phyloP scores from a whole-genome alignment of 2,329 filamentous ascomycete species.

The Mariannaea elegans region DNA sequence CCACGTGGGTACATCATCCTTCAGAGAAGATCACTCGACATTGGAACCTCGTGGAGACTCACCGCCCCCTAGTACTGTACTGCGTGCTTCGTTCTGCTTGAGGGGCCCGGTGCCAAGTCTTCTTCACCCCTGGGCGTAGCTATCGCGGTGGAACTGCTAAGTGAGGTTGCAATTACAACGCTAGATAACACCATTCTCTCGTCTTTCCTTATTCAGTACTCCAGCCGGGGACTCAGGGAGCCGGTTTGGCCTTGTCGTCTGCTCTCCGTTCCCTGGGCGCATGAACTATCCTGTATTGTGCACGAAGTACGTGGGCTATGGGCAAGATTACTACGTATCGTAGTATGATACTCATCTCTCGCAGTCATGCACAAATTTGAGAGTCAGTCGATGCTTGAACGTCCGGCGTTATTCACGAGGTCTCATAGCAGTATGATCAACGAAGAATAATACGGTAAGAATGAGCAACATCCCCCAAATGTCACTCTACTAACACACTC shows the following conservation, averaged over 20 bases:
- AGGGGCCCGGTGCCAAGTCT: too few species aligned
- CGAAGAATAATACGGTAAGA: too few species aligned
- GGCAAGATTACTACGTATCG: not conserved
- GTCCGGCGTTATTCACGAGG: too few species aligned
- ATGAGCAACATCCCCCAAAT: too few species aligned
- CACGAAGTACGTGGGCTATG: not conserved
- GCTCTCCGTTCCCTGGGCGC: not conserved
- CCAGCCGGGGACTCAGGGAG: not conserved
- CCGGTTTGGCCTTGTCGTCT: not conserved
- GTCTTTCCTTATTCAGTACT: not conserved
- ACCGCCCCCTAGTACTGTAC: too few species aligned
- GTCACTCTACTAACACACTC: too few species aligned
- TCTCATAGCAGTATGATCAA: too few species aligned
- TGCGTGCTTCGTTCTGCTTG: too few species aligned
- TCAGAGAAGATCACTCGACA: not conserved
- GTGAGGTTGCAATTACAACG: slow-evolving; percentile 3
- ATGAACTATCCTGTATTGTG: not conserved
- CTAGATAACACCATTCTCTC: not conserved
- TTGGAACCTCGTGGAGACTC: not conserved
- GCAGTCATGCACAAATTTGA: too few species aligned
- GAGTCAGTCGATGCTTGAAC: too few species aligned
- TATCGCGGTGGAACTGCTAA: not conserved
- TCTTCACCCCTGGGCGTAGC: not conserved
- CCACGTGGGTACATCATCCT: not conserved
- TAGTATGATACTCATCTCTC: too few species aligned